Percentiles rank a stretch among this genome's conserved stretches.
These are phyloP conservation scores for Pythium chondricola DNA, from an alignment of 352 stramenopile species.

Conservation along the genomic window DNA sequence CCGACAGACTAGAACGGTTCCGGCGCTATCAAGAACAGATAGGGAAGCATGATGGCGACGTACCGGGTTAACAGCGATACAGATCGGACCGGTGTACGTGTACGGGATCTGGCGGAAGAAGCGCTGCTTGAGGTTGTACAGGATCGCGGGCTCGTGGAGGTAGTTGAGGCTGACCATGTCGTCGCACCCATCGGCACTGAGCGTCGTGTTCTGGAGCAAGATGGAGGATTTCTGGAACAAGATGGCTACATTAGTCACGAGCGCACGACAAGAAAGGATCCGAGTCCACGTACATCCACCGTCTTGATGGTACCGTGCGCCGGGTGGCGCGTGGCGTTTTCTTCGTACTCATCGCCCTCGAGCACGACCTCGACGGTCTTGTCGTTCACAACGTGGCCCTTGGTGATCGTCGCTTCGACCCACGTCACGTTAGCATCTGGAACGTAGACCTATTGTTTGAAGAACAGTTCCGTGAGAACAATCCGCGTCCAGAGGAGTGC, in stretches of 20 bases:
- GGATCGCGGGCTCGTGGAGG: slow-evolving; percentile 88
- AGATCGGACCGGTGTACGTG: slow-evolving; percentile 95
- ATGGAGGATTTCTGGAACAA: slow-evolving; percentile 61
- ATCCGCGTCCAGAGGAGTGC: too few species aligned
- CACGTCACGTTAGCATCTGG: slow-evolving; percentile 71
- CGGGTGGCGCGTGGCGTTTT: slow-evolving; percentile 57
- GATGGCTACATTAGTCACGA: slow-evolving; percentile 8
- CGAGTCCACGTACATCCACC: slow-evolving; percentile 26
- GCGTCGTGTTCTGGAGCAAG: slow-evolving; percentile 64
- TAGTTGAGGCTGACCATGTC: slow-evolving; percentile 89
- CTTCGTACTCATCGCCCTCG: slow-evolving; percentile 59
- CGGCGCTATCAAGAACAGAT: background rate
- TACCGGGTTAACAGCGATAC: slow-evolving; percentile 96
- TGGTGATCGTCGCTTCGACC: slow-evolving; percentile 80
- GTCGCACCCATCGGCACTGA: slow-evolving; percentile 48
- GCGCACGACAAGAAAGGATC: too few species aligned
- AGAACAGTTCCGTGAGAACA: background rate
- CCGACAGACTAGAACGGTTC: too few species aligned
- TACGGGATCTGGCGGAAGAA: slow-evolving; percentile 91
- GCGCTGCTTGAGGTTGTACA: slow-evolving; percentile 88
- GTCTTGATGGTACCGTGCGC: slow-evolving; percentile 43
- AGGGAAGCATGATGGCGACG: slow-evolving; percentile 27
- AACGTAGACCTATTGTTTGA: slow-evolving; percentile 68
- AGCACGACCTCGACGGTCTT: slow-evolving; percentile 78
- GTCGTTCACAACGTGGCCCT: slow-evolving; percentile 73